Evolutionary conservation across 768 basidiomycete genomes (phyloP).

Genomic region (Boletales sp.): DNA sequence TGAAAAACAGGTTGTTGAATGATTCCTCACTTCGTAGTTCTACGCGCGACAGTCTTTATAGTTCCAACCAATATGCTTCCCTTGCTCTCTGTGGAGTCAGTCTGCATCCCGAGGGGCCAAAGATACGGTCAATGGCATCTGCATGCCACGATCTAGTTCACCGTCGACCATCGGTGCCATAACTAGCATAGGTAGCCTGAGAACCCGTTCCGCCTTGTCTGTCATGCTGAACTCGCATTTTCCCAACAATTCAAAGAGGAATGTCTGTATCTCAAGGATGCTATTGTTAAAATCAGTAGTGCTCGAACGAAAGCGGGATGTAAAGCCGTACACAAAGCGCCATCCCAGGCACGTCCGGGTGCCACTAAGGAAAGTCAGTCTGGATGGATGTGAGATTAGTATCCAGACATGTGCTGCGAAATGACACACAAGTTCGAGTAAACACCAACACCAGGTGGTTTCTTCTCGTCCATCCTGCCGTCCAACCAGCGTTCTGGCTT

Average conservation of each 20-base stretch:
- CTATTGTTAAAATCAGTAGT: no score
- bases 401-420: background rate
- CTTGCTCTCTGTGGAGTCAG: no score
- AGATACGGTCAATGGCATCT: slow-evolving; percentile 10
- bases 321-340: slow-evolving; percentile 23
- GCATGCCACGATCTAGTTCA: no score
- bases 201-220: slow-evolving; percentile 24
- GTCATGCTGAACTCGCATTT: slow-evolving; percentile 48
- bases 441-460: slow-evolving; percentile 10
- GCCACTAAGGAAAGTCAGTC: slow-evolving; percentile 19
- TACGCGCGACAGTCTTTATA: no score
- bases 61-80: no score
- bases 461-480: background rate
- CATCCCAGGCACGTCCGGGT: slow-evolving; percentile 22
- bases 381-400: background rate
- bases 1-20: no score
- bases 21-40: no score
- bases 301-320: slow-evolving; percentile 7
- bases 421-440: slow-evolving; percentile 10
- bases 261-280: slow-evolving; percentile 50
- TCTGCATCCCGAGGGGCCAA: slow-evolving; percentile 3
- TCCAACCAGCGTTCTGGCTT: slow-evolving; percentile 12
- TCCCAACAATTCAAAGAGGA: slow-evolving; percentile 50
- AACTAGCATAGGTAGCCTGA: slow-evolving; percentile 25
- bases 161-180: slow-evolving; percentile 34